These are phyloP conservation scores for Gilbertella persicaria DNA, from an alignment of 371 early-diverging fungal genomes.

Conservation along the genomic window DNA sequence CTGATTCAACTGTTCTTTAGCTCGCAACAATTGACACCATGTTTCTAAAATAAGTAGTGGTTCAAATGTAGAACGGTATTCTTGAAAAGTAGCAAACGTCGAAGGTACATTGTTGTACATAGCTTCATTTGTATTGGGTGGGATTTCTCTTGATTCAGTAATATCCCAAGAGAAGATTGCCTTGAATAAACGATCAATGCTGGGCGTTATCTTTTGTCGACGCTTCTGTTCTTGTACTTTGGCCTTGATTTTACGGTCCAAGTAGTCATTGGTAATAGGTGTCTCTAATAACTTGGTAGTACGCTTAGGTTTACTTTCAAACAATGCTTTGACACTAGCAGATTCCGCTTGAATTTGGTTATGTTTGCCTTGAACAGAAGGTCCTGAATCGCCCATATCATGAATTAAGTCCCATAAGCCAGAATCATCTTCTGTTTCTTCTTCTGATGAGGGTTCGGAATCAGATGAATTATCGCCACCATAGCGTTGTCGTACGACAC, in stretches of 20 bases:
- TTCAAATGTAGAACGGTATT: conserved; percentile 75
- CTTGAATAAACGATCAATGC: conserved; percentile 49
- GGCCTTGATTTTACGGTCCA: conserved; percentile 22
- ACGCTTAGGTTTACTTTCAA: conserved; percentile 32
- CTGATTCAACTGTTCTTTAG: conserved; percentile 66
- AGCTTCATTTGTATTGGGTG: conserved; percentile 30
- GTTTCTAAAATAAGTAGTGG: conserved; percentile 84
- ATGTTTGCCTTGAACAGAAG: not conserved
- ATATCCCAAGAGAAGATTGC: conserved; percentile 60
- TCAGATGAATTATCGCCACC: conserved; percentile 24
- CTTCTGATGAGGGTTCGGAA: conserved; percentile 33
- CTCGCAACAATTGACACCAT: conserved; percentile 79
- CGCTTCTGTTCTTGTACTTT: conserved; percentile 30
- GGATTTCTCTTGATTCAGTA: conserved; percentile 42
- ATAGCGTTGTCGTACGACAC: conserved; percentile 17
- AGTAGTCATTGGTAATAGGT: conserved; percentile 12
- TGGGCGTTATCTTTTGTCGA: conserved; percentile 50
- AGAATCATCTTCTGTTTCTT: conserved; percentile 16
- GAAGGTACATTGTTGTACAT: conserved; percentile 55
- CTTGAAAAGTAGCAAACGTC: conserved; percentile 54
- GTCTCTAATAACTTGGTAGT: conserved; percentile 41
- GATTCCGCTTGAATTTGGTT: conserved; percentile 29
- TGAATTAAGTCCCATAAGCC: conserved; percentile 27
- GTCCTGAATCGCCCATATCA: conserved; percentile 19
- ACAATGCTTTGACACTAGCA: conserved; percentile 38